Conservation (phyloP, 371 early-diverging fungal species). For the Mucor lusitanicus region DNA sequence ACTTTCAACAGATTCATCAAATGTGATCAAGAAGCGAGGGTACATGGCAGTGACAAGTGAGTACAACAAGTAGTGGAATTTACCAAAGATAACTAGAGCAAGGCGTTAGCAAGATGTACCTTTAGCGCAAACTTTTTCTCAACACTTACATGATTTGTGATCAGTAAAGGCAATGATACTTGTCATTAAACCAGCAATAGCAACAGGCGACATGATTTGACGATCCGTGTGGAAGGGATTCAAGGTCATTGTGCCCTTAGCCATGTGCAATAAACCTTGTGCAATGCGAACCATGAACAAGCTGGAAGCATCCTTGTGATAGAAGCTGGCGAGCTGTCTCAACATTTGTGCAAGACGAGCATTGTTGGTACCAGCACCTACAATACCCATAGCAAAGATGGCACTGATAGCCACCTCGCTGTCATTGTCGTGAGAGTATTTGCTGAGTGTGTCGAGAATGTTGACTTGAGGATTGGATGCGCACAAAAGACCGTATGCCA, state of each 20-base stretch:
- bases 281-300: conserved; percentile 95
- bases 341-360: conserved; percentile 97
- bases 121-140: background rate
- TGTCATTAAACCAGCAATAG: conserved; percentile 87
- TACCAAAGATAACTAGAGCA: conserved; percentile 74
- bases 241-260: conserved; percentile 96
- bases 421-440: conserved; percentile 97
- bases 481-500: conserved; percentile 94
- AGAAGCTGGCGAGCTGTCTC: conserved; percentile 95
- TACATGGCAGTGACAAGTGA: conserved; percentile 93
- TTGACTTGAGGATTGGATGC: conserved; percentile 93
- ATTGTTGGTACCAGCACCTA: conserved; percentile 99
- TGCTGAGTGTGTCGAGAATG: conserved; percentile 95
- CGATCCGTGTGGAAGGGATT: conserved; percentile 95
- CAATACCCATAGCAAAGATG: conserved; percentile 98
- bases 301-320: conserved; percentile 93
- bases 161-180: conserved; percentile 90
- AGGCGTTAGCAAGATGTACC: background rate
- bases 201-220: conserved; percentile 86
- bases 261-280: conserved; percentile 98
- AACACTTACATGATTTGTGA: conserved; percentile 81
- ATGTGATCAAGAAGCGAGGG: conserved; percentile 96
- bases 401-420: conserved; percentile 93
- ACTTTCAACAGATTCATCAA: conserved; percentile 83
- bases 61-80: conserved; percentile 93